Evolutionary conservation across 345 rosid species (phyloP), one percentile per base, ranked within the genome.

Genomic region (Erysimum cheiranthoides): DNA sequence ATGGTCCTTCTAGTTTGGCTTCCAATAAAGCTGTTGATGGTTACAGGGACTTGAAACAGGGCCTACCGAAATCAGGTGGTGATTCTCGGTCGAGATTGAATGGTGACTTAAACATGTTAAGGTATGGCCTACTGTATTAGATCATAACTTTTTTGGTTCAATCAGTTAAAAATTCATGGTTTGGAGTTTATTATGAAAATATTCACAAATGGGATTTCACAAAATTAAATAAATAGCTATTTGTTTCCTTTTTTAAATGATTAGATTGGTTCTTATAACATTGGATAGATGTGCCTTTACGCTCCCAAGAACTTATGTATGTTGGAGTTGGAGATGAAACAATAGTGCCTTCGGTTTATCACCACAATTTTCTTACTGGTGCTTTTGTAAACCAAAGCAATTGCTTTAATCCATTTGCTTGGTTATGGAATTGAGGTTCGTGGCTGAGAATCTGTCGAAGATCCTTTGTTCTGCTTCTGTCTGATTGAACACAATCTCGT

Each of bases 31-130:
- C 85, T 32, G 67, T 59, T 13, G 94, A 96, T 81, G 88, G 89
- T 66, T 84, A 80, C 76, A 85, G 97, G 72, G 98, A 93, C 77
- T 63, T 82, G 50, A 93, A 93, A 80, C 94, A 85, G 73, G 97
- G 96, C 53, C 73, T 84, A 81, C 94, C 83, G 61, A 88, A 89
- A 84, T 68, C 82, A 67, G 76, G 70, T 78, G 73, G 77, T 71
- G 97, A 91, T 81, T 80, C 86, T 49, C 85, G 94, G 16, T 80
- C 86, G 14, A 93, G 92, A 82, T 83, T 84, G 82, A 90, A 85
- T 80, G 87, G 84, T 79, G 97, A 96, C 74, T 85, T 87, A 14
- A 90, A 80, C 79, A 94, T 87, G n/a, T 79, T 83, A 82, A 96
- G 98, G 99, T 93, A 81, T 76, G 67, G 5, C 77, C 54, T 70